Conservation (phyloP, 306 rosid species). For the Malus fusca region DNA sequence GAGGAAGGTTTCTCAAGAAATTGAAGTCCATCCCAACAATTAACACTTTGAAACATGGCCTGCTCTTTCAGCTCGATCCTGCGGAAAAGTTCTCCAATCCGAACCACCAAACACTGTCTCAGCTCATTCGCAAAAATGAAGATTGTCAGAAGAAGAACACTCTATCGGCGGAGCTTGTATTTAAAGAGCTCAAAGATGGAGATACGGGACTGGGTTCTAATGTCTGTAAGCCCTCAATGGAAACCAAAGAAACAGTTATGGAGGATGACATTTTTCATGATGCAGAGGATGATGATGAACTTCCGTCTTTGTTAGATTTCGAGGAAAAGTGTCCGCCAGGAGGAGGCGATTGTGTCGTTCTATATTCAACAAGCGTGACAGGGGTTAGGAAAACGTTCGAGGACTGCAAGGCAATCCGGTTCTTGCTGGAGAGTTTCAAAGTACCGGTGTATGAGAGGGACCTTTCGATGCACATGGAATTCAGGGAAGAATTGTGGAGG, state of each 20-base stretch:
- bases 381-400: constrained; percentile 81
- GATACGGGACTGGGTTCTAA: constrained; percentile 22
- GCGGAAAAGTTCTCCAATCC: constrained; percentile 29
- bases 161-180: not conserved
- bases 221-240: constrained; percentile 19
- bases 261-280: not conserved
- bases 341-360: constrained; percentile 48
- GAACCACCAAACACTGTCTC: constrained; percentile 32
- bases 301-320: constrained; percentile 44
- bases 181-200: constrained; percentile 24
- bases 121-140: constrained; percentile 27
- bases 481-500: constrained; percentile 75
- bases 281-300: constrained; percentile 8
- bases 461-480: constrained; percentile 71
- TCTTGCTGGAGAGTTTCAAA: constrained; percentile 65
- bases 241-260: constrained; percentile 14
- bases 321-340: constrained; percentile 78
- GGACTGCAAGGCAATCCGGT: constrained; percentile 59
- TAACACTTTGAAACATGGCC: constrained; percentile 48
- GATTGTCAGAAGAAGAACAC: not conserved
- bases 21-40: constrained; percentile 50
- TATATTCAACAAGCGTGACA: constrained; percentile 83
- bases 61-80: constrained; percentile 43
- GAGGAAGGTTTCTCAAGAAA: constrained; percentile 48
- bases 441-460: constrained; percentile 68